These are phyloP conservation scores for Phycomyces nitens DNA, from an alignment of 192 early-diverging fungal species.

Conservation along the genomic window DNA sequence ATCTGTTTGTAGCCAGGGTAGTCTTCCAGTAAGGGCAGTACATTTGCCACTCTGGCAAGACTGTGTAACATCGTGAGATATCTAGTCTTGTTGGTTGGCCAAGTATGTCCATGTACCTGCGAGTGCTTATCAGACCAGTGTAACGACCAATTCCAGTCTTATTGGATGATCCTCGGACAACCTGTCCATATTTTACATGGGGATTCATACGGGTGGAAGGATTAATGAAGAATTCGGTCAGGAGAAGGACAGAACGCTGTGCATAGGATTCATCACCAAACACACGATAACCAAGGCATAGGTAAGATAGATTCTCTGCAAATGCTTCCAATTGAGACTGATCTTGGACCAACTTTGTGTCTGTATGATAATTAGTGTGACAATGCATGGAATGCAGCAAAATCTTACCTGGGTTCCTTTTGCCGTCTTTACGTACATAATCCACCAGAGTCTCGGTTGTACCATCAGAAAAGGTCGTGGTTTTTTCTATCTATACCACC, in stretches of 20 bases:
- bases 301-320: conserved; percentile 22
- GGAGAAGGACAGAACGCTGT: conserved; percentile 15
- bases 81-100: neutral
- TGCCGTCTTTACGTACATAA: conserved; percentile 32
- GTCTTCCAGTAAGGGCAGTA: conserved; percentile 19
- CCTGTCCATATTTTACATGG: conserved; percentile 34
- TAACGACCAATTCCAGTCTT: conserved; percentile 21
- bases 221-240: conserved; percentile 27
- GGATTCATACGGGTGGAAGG: conserved; percentile 33
- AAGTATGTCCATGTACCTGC: conserved; percentile 21
- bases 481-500: conserved; percentile 3
- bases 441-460: neutral
- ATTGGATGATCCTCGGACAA: conserved; percentile 26
- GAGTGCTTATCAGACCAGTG: conserved; percentile 32
- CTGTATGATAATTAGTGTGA: conserved; percentile 3
- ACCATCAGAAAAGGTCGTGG: neutral
- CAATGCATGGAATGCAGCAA: neutral
- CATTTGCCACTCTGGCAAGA: conserved; percentile 23
- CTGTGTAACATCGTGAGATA: no score
- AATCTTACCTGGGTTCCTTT: conserved; percentile 31
- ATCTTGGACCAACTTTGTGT: conserved; percentile 17
- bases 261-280: conserved; percentile 25
- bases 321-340: conserved; percentile 31
- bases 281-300: conserved; percentile 26
- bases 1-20: neutral